phyloP scores from a whole-genome alignment of 1,139 yeast genomes.

The Suhomyces bribrorum region DNA sequence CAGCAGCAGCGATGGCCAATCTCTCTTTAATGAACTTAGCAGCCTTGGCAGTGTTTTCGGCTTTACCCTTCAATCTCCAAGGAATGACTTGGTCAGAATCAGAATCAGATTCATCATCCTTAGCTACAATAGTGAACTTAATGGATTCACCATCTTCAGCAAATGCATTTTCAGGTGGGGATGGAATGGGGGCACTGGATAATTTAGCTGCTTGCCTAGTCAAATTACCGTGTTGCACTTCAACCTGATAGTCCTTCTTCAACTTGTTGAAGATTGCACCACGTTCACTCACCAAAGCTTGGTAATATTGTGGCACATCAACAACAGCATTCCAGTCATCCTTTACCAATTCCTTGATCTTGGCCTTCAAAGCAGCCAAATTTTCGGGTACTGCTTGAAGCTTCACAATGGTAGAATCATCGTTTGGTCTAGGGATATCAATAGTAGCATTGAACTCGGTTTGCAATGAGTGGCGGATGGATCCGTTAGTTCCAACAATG shows the following conservation, averaged over 20 bases:
- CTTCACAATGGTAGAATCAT: slow-evolving; percentile 45
- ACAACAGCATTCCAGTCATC: slow-evolving; percentile 51
- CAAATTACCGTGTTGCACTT: slow-evolving; percentile 62
- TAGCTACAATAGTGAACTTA: slow-evolving; percentile 48
- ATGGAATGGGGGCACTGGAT: slow-evolving; percentile 46
- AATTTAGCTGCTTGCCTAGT: slow-evolving; percentile 53
- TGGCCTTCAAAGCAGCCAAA: slow-evolving; percentile 56
- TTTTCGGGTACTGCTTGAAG: slow-evolving; percentile 65
- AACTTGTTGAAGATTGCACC: slow-evolving; percentile 66
- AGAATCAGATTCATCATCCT: slow-evolving; percentile 17
- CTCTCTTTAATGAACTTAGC: slow-evolving; percentile 37
- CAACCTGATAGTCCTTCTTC: slow-evolving; percentile 55
- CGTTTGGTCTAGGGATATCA: slow-evolving; percentile 66
- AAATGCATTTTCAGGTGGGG: slow-evolving; percentile 51
- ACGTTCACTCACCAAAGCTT: slow-evolving; percentile 64
- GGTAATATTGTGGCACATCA: slow-evolving; percentile 59
- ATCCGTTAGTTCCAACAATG: slow-evolving; percentile 81
- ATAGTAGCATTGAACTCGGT: slow-evolving; percentile 64
- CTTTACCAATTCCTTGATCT: slow-evolving; percentile 54
- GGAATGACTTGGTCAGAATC: slow-evolving; percentile 50
- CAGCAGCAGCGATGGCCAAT: slow-evolving; percentile 36
- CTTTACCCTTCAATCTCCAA: slow-evolving; percentile 62
- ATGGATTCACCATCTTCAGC: slow-evolving; percentile 43
- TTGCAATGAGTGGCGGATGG: slow-evolving; percentile 72
- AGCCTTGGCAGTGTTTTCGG: slow-evolving; percentile 41